Conservation (phyloP, 169 alveolate genomes). For the Ichthyophthirius multifiliis region DNA sequence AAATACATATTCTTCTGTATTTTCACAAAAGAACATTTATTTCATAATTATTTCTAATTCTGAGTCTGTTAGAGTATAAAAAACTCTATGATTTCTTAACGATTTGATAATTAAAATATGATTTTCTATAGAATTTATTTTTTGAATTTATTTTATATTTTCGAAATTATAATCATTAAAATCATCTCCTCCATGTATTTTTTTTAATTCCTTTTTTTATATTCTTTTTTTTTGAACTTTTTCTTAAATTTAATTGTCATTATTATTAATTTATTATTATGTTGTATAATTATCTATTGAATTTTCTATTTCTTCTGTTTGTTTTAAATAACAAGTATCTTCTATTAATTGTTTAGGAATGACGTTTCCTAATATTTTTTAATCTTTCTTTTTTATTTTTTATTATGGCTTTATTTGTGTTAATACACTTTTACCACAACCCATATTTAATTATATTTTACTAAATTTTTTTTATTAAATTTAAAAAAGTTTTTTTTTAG, state of each 20-base stretch:
- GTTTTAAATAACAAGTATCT: background rate
- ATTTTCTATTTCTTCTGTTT: background rate
- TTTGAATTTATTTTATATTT: background rate
- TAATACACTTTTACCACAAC: slow-evolving; percentile 13
- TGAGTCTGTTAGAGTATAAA: slow-evolving; percentile 2
- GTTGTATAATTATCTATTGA: background rate
- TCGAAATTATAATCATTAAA: background rate
- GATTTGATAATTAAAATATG: background rate
- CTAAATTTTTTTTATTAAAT: background rate
- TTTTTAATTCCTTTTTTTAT: background rate
- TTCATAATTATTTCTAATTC: background rate
- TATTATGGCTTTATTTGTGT: background rate
- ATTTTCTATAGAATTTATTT: background rate
- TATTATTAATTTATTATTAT: too few relatives aligned
- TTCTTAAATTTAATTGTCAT: background rate
- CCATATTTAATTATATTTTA: background rate
- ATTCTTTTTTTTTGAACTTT: background rate
- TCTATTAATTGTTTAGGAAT: slow-evolving; percentile 5
- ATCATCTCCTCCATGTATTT: slow-evolving; percentile 3
- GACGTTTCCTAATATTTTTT: slow-evolving; percentile 9
- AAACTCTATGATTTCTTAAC: slow-evolving; percentile 5
- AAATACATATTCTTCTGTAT: slow-evolving; percentile 24
- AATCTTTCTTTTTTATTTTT: background rate
- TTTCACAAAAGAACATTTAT: slow-evolving; percentile 42
- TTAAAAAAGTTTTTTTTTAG: too few relatives aligned